Base-by-base conservation (phyloP, 345 rosid species). In the Bruguiera parviflora region DNA sequence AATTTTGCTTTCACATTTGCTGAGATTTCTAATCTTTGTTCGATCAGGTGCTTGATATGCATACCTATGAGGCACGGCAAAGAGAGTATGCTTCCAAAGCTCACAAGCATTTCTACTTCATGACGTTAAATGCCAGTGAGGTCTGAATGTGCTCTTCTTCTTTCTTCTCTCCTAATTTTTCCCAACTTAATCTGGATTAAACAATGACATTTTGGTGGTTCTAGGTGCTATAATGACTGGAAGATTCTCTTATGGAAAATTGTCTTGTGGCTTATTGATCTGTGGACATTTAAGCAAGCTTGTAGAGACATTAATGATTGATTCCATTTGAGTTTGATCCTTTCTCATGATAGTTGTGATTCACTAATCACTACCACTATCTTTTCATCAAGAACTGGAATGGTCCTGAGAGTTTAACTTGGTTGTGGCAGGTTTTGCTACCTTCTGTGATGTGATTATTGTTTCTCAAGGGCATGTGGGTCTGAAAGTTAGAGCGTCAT, bases 51-150 rank as follows among this genome's bases (percentile, higher is more conserved):
- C 99, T 95, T 84, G 98, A 95, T 82, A 77, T 92, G 88, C 94
- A 81, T 70, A 68, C 92, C 53, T 92, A 92, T 68, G 92, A 89
- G 82, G 81, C 79, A 71, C 86, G 99, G 6, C 98, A 87, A 69
- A 89, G 83, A 77, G 89, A 95, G 70, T 95, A 95, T 85, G 99
- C 98, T 58, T 82, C 82, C 43, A 87, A 77, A 83, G 89, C 96
- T 76, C 98, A 95, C 78, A 95, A 88, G 83, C 99, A 95, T 87
- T 95, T 92, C 83, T 95, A 95, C 84, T 95, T 95, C 84, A 95
- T 95, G 99, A 95, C 99, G 29, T 80, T 95, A 75, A 87, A 90
- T 77, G 96, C 96, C 75, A 90, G 92, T 70, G 99, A 95, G 99
- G 99, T 95, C 75, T 69, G 83, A 59, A 72, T 73, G 13, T 65